Evolutionary conservation across 2,329 filamentous ascomycete genomes (phyloP), one percentile per base, ranked within the genome.

Genomic region (Aspergillus ruber): DNA sequence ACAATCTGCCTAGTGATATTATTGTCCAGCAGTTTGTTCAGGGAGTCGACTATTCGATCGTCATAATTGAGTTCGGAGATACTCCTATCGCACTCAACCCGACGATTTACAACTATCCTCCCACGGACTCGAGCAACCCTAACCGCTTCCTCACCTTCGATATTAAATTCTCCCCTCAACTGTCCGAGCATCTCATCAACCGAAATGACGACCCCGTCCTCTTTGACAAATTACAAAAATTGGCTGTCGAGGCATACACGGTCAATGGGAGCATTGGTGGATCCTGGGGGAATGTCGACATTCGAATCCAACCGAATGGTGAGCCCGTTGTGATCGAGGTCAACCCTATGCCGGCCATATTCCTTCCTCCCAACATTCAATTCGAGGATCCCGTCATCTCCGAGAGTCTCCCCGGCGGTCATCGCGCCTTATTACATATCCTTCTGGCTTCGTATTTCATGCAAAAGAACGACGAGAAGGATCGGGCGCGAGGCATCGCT

Each of bases 291-390:
- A 50, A 57, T 48, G 57, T 59, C 23, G 56, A 61, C 36, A 52
- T 61, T 35, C 52, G 57, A 7, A 45, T 53, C 13, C 48, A 49
- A 6, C 42, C 32, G 2, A 48, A 54, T 39, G 56, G 55, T 3
- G 45, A 53, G 43, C 49, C 47, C 7, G 54, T 55, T 43, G 56
- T 47, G 1, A 57, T 60, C 23, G 58, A 61, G 38, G 58, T 59
- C 15, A 55, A 61, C 42, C 56, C 58, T 1, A 49, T 52, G 46
- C 57, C 57, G 13, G 53, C 52, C 1, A 50, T 50, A 4, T 61
- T 61, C 32, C 48, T 55, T 36, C 51, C 53, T 1, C 44, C 44
- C 15, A 50, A 48, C 15, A 42, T 47, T 5, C 40, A 52, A 6
- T 53, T 54, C 12, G 48, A 53, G 27, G 57, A 59, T 32, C 36